These are phyloP conservation scores for Geotrichum citri-aurantii DNA, from an alignment of 1,139 yeast genomes.

Conservation along the genomic window DNA sequence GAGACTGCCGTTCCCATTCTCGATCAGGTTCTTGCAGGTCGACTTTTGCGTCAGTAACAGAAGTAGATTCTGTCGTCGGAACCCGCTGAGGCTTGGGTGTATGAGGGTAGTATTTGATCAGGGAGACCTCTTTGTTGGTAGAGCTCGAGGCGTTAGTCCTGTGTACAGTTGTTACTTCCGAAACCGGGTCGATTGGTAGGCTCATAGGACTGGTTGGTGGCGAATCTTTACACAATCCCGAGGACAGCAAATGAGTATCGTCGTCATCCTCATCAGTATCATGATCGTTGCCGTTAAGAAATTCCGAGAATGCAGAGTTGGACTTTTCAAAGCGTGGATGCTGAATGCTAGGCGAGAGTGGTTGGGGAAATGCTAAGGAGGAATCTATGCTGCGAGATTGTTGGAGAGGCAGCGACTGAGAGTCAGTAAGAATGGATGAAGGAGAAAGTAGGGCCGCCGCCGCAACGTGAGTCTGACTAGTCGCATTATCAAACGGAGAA, in stretches of 20 bases:
- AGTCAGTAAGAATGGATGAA: background rate
- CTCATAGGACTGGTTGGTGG: constrained; percentile 9
- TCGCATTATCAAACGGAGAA: background rate
- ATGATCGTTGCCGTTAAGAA: background rate
- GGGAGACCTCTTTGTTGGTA: constrained; percentile 39
- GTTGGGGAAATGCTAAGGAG: background rate
- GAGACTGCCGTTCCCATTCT: background rate
- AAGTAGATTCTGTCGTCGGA: background rate
- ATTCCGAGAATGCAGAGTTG: background rate
- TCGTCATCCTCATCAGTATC: constrained; percentile 6
- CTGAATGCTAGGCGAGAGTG: background rate
- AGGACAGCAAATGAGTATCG: background rate
- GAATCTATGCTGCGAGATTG: background rate
- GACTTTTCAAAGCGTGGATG: background rate
- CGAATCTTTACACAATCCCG: background rate
- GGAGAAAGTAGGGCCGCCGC: background rate
- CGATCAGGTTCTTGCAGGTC: background rate
- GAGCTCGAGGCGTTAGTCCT: constrained; percentile 9
- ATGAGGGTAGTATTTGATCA: constrained; percentile 67
- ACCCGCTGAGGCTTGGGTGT: constrained; percentile 30
- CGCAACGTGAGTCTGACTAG: background rate
- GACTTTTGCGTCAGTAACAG: background rate
- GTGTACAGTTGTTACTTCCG: background rate
- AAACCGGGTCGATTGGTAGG: constrained; percentile 1
- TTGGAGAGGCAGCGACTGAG: background rate